These are phyloP conservation scores for Stephania yunnanensis DNA, from an alignment of 164 flowering plant genomes.

Conservation along the genomic window DNA sequence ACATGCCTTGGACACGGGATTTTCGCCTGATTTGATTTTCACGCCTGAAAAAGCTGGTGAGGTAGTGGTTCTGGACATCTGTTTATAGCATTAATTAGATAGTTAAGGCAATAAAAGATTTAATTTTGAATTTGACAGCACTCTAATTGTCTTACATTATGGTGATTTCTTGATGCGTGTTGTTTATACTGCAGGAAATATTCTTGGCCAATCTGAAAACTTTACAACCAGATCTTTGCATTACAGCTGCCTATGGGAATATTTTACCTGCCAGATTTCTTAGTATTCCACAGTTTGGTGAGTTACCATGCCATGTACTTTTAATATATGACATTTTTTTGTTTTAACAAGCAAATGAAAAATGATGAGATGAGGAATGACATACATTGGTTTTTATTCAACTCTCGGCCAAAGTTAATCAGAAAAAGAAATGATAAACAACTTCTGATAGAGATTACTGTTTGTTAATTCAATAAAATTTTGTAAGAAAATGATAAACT, in stretches of 20 bases:
- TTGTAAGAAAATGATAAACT: neutral
- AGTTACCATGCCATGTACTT: conserved; percentile 20
- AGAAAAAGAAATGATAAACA: no score
- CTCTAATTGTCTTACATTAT: neutral
- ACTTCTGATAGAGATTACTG: no score
- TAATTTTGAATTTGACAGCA: neutral
- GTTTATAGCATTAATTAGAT: neutral
- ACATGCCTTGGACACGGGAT: conserved; percentile 71
- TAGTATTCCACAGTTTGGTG: conserved; percentile 71
- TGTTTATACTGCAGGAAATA: conserved; percentile 45
- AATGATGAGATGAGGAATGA: neutral
- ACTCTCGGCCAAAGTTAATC: no score
- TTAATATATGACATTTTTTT: neutral
- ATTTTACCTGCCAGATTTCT: conserved; percentile 85
- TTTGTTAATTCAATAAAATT: no score
- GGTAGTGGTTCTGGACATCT: conserved; percentile 33
- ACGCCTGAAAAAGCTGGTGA: conserved; percentile 90
- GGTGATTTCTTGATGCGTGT: conserved; percentile 6
- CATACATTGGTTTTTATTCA: neutral
- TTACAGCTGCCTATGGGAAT: conserved; percentile 98
- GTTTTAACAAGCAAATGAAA: neutral
- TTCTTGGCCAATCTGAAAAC: conserved; percentile 66
- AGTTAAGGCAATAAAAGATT: neutral
- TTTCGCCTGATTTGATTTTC: conserved; percentile 71
- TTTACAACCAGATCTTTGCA: conserved; percentile 81